Percentiles rank a stretch among this genome's conserved stretches.
phyloP scores from a whole-genome alignment of 192 early-diverging fungal species.

The Chytriomyces hyalinus region DNA sequence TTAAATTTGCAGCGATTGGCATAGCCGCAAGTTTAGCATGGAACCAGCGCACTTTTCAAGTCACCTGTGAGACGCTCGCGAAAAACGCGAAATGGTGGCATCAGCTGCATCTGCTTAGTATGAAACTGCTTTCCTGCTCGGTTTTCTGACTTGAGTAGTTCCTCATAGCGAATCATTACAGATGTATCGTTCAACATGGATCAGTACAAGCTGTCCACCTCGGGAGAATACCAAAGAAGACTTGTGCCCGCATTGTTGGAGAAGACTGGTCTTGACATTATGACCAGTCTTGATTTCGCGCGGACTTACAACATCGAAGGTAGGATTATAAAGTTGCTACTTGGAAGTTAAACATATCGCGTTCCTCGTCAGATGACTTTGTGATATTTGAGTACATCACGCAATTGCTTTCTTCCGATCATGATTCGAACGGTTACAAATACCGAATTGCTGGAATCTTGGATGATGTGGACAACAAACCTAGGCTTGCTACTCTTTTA shows the following conservation, averaged over 20 bases:
- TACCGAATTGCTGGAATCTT: conserved; percentile 55
- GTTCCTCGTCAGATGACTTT: conserved; percentile 49
- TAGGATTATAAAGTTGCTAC: background rate
- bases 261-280: conserved; percentile 65
- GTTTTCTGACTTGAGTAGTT: background rate
- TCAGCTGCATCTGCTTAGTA: conserved; percentile 63
- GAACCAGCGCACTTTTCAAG: conserved; percentile 69
- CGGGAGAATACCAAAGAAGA: conserved; percentile 54
- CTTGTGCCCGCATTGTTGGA: conserved; percentile 65
- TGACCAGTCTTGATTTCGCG: conserved; percentile 69
- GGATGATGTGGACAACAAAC: conserved; percentile 62
- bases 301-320: conserved; percentile 62
- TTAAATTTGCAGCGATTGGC: conserved; percentile 64
- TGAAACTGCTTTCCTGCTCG: conserved; percentile 2
- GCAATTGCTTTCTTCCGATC: conserved; percentile 44
- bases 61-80: conserved; percentile 61
- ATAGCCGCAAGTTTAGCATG: conserved; percentile 61
- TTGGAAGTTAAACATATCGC: background rate
- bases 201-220: conserved; percentile 51
- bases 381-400: conserved; percentile 57
- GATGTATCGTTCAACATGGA: conserved; percentile 65
- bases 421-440: conserved; percentile 36
- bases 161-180: background rate
- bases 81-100: conserved; percentile 71
- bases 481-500: conserved; percentile 55